Evolutionary conservation across 495 filamentous ascomycete species (phyloP).

Genomic region (Podospora sp.): DNA sequence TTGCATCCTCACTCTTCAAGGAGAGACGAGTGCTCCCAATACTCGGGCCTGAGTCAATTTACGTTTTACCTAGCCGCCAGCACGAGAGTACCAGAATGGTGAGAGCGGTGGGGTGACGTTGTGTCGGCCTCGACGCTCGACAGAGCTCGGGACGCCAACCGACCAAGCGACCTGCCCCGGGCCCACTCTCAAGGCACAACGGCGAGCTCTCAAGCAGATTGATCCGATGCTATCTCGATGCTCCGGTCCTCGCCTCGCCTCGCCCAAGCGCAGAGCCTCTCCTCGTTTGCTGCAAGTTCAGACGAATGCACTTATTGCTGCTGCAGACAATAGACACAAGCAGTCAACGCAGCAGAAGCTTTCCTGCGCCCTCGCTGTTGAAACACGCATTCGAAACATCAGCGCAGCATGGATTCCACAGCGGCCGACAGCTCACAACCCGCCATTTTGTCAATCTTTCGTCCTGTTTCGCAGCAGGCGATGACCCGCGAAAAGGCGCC

Average conservation of each 20-base stretch:
- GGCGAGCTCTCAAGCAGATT: not conserved
- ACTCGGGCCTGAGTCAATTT: not conserved
- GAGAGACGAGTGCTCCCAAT: not conserved
- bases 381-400: not conserved
- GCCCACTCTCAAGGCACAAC: not conserved
- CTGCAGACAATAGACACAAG: not conserved
- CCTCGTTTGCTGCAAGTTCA: not conserved
- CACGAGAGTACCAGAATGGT: not conserved
- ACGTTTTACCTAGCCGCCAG: conserved; percentile 12
- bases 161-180: not conserved
- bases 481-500: not conserved
- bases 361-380: not conserved
- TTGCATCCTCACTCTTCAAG: not conserved
- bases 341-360: not conserved
- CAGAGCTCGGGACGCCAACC: not conserved
- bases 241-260: not conserved
- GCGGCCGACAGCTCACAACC: no score
- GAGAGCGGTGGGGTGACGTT: conserved; percentile 1
- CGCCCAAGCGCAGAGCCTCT: no score
- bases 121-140: conserved; percentile 1
- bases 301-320: not conserved
- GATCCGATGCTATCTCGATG: not conserved
- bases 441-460: not conserved
- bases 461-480: not conserved
- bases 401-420: not conserved